Conservation (phyloP, 2,329 filamentous ascomycete species). For the Rutstroemia sp. region DNA sequence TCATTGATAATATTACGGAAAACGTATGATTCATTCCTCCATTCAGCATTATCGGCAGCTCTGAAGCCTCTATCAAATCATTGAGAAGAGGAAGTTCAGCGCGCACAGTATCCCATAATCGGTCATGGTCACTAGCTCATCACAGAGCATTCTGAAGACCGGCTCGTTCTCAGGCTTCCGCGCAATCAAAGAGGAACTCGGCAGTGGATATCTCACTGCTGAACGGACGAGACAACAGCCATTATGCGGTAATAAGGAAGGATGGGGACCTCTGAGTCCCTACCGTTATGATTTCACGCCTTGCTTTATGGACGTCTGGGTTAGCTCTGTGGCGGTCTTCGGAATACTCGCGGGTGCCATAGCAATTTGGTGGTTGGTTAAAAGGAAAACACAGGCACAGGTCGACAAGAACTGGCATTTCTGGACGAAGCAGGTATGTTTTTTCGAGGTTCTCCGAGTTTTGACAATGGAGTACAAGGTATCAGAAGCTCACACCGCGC, state of each 20-base stretch:
- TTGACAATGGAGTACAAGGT: background rate
- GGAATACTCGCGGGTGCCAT: slow-evolving; percentile 70
- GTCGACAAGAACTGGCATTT: slow-evolving; percentile 86
- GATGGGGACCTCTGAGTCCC: slow-evolving; percentile 89
- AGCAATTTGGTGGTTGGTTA: slow-evolving; percentile 73
- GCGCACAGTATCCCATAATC: slow-evolving; percentile 7
- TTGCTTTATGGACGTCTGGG: slow-evolving; percentile 91
- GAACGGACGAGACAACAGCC: slow-evolving; percentile 45
- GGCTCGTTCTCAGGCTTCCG: slow-evolving; percentile 56
- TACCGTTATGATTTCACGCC: slow-evolving; percentile 90
- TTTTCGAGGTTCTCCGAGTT: slow-evolving; percentile 11
- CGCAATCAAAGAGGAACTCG: slow-evolving; percentile 39
- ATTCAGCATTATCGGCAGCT: slow-evolving; percentile 4
- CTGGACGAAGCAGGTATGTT: slow-evolving; percentile 74
- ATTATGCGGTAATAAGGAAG: slow-evolving; percentile 82
- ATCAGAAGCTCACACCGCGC: slow-evolving; percentile 4
- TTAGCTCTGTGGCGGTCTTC: slow-evolving; percentile 69
- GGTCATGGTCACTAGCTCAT: slow-evolving; percentile 15
- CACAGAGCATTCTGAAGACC: slow-evolving; percentile 32
- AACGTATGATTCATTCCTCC: slow-evolving; percentile 4
- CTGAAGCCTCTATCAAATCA: slow-evolving; percentile 11
- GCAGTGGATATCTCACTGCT: slow-evolving; percentile 51
- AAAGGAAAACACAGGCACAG: slow-evolving; percentile 56
- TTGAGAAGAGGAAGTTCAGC: slow-evolving; percentile 9
- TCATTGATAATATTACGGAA: slow-evolving; percentile 6